These are phyloP conservation scores for Geopyxis carbonaria DNA, from an alignment of 495 filamentous ascomycete species.

Conservation along the genomic window DNA sequence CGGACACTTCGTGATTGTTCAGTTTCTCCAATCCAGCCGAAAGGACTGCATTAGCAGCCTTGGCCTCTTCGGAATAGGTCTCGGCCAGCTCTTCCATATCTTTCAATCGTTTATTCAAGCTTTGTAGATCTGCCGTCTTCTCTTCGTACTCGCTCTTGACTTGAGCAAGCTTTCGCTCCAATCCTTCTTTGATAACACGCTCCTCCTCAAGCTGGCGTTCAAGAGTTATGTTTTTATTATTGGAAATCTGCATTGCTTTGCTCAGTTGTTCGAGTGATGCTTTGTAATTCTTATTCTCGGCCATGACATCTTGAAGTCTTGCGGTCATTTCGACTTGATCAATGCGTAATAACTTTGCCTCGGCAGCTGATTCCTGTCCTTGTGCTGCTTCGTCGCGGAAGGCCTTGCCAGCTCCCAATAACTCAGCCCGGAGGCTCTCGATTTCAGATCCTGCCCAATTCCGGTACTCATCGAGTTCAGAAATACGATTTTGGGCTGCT, in stretches of 20 bases:
- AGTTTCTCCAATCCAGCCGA: constrained; percentile 66
- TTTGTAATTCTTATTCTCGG: constrained; percentile 52
- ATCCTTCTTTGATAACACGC: constrained; percentile 48
- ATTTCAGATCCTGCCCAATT: constrained; percentile 65
- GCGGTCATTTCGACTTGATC: constrained; percentile 67
- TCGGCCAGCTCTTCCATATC: constrained; percentile 89
- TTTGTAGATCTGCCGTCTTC: constrained; percentile 61
- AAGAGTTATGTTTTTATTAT: constrained; percentile 53
- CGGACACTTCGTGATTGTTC: constrained; percentile 33
- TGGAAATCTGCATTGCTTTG: constrained; percentile 61
- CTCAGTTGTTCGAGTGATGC: constrained; percentile 56
- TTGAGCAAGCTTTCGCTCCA: constrained; percentile 66
- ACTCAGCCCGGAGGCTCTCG: constrained; percentile 65
- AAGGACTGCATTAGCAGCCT: constrained; percentile 68
- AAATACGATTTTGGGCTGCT: constrained; percentile 63
- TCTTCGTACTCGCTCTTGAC: constrained; percentile 76
- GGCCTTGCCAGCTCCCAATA: constrained; percentile 57
- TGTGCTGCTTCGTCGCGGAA: constrained; percentile 62
- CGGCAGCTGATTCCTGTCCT: constrained; percentile 55
- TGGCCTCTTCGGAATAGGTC: constrained; percentile 69
- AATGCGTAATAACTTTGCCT: constrained; percentile 52
- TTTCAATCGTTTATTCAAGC: constrained; percentile 49
- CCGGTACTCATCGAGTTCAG: constrained; percentile 64
- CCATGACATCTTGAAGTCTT: constrained; percentile 49
- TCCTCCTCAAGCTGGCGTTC: constrained; percentile 79